Conservation (phyloP, 139 green algal species). For the Edaphochlamys debaryana region DNA sequence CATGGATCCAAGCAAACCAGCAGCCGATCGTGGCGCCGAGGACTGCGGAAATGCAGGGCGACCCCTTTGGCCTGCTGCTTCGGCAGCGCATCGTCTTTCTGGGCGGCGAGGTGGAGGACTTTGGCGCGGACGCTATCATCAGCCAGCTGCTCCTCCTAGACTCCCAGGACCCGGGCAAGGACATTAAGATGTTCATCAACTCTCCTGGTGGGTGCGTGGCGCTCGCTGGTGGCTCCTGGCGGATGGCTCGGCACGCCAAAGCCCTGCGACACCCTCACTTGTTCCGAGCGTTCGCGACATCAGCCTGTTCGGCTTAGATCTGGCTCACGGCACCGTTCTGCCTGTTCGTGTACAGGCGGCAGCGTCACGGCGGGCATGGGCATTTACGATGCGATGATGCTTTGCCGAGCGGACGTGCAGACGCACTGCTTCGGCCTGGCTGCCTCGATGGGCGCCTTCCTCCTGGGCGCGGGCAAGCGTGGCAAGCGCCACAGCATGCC, state of each 20-base stretch:
- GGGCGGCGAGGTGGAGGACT: slow-evolving; percentile 96
- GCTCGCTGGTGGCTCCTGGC: not conserved
- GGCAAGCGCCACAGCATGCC: slow-evolving; percentile 98
- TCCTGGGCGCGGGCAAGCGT: slow-evolving; percentile 89
- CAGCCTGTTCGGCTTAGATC: no score
- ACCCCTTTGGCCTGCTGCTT: slow-evolving; percentile 96
- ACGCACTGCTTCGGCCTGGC: slow-evolving; percentile 99
- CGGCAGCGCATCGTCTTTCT: slow-evolving; percentile 97
- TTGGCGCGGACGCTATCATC: slow-evolving; percentile 94
- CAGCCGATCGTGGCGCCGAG: slow-evolving; percentile 74
- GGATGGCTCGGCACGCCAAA: no score
- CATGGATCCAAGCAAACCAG: slow-evolving; percentile 64
- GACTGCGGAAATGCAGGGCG: slow-evolving; percentile 83
- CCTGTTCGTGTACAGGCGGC: slow-evolving; percentile 85
- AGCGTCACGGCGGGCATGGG: slow-evolving; percentile 98
- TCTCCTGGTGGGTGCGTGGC: slow-evolving; percentile 79
- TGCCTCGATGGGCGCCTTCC: slow-evolving; percentile 99
- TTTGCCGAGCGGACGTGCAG: slow-evolving; percentile 80
- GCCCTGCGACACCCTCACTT: no score
- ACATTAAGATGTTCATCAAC: slow-evolving; percentile 99
- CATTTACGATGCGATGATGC: slow-evolving; percentile 98
- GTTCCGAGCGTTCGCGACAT: no score
- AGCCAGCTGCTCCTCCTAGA: slow-evolving; percentile 98
- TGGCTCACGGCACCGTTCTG: no score
- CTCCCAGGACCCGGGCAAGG: slow-evolving; percentile 92